Base-by-base conservation (phyloP, 306 rosid species). In the Corylus americana region DNA sequence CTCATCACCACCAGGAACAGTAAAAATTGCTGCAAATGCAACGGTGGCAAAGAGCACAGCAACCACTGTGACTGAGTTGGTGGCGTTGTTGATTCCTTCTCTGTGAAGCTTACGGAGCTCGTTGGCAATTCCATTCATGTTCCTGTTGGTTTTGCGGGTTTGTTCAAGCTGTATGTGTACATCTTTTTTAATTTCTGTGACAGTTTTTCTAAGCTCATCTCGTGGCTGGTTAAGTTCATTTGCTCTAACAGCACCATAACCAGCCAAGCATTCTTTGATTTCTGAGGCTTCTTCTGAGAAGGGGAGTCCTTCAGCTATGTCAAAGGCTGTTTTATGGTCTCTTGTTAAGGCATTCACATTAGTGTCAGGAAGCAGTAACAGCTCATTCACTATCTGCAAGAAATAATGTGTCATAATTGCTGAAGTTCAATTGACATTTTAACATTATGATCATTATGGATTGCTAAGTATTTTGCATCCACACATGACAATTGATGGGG, bases 1-100 rank as follows among this genome's bases (percentile, higher is more conserved):
- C 42, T 76, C 1, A 48, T 92, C 93, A 25, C 98, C 98, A 0
- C 98, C 97, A 2, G 98, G 97, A 71, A 92, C 92, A 0, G 97
- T 89, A 79, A 94, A 94, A 54, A 92, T 77, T n/a, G 97, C 98
- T 1, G 98, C 88, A 44, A 94, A 92, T 3, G 98, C 97, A 74
- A 91, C 94, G 2, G 97, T 88, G 47, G 97, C 95, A 76, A 92
- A 91, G 79, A 94, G 97, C 37, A 90, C 92, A 6, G 98, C 94
- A 11, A 92, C 98, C 72, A 94, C 83, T 50, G 97, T 94, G 74
- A 94, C 97, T 4, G 98, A 88, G 87, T 94, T 92, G 35, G 94
- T 88, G 25, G 98, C 94, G 58, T 86, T 94, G 85, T 87, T 88
- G 84, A 94, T 84, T 67, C 97, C 98, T 4, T 64, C 92, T 54